phyloP scores from a whole-genome alignment of 2,329 filamentous ascomycete genomes.

The Verticillium isaacii region DNA sequence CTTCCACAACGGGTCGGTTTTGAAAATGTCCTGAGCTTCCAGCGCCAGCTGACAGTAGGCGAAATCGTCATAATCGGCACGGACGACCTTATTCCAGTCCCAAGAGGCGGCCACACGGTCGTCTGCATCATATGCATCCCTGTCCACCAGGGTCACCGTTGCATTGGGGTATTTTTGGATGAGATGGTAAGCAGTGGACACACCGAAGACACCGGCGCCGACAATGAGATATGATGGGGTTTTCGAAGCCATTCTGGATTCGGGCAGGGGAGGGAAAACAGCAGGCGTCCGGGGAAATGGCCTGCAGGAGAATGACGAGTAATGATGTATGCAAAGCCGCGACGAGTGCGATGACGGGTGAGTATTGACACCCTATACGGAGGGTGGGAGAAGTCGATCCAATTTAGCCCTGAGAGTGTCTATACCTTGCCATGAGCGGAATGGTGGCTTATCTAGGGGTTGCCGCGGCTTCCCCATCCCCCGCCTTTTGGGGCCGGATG shows the following conservation, averaged over 20 bases:
- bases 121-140: conserved; percentile 15
- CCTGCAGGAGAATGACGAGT: not conserved
- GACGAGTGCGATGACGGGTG: not conserved
- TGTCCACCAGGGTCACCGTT: conserved; percentile 19
- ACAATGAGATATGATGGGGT: conserved; percentile 32
- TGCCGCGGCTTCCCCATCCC: not conserved
- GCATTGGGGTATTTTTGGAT: conserved; percentile 16
- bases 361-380: not conserved
- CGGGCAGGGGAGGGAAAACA: not conserved
- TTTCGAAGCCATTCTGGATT: conserved; percentile 4
- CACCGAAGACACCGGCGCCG: conserved; percentile 46
- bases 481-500: not conserved
- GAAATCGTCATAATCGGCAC: conserved; percentile 27
- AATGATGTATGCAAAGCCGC: not conserved
- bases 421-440: not conserved
- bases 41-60: conserved; percentile 23
- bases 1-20: conserved; percentile 19
- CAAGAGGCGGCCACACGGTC: conserved; percentile 19
- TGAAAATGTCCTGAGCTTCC: conserved; percentile 23
- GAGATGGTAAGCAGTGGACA: conserved; percentile 44
- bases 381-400: conserved; percentile 4
- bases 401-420: not conserved
- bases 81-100: conserved; percentile 33
- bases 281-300: not conserved
- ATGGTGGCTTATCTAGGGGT: not conserved